phyloP scores from a whole-genome alignment of 805 yeast genomes.

The Danielia reshetovae region DNA sequence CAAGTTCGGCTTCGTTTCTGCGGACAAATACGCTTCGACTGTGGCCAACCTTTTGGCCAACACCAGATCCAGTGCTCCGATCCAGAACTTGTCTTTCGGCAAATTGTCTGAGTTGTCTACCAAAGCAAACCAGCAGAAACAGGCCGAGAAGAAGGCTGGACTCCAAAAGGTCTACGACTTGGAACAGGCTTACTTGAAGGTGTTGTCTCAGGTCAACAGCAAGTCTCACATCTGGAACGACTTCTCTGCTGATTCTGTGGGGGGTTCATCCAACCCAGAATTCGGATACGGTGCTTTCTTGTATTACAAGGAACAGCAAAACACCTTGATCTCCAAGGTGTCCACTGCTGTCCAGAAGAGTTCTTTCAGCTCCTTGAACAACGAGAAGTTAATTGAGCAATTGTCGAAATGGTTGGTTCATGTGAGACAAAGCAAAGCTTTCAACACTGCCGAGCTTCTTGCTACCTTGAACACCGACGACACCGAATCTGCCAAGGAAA shows the following conservation, averaged over 20 bases:
- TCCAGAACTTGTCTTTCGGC: slow-evolving; percentile 64
- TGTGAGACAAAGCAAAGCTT: slow-evolving; percentile 35
- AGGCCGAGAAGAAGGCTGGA: slow-evolving; percentile 28
- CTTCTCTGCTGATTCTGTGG: slow-evolving; percentile 42
- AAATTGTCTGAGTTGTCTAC: slow-evolving; percentile 27
- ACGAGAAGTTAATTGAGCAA: slow-evolving; percentile 47
- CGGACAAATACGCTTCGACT: slow-evolving; percentile 37
- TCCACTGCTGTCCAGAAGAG: slow-evolving; percentile 44
- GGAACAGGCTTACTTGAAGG: slow-evolving; percentile 74
- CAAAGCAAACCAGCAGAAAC: slow-evolving; percentile 22
- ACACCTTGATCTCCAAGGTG: slow-evolving; percentile 42
- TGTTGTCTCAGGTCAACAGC: slow-evolving; percentile 63
- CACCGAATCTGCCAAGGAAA: slow-evolving; percentile 38
- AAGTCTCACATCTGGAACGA: slow-evolving; percentile 62
- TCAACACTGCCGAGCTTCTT: slow-evolving; percentile 29
- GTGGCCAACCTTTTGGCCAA: slow-evolving; percentile 50
- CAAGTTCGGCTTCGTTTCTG: slow-evolving; percentile 48
- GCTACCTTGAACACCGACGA: slow-evolving; percentile 37
- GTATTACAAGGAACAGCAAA: slow-evolving; percentile 49
- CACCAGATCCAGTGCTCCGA: slow-evolving; percentile 48
- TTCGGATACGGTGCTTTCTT: slow-evolving; percentile 80
- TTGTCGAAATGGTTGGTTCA: slow-evolving; percentile 70
- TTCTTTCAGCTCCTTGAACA: slow-evolving; percentile 40
- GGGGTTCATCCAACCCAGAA: slow-evolving; percentile 63
- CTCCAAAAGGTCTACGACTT: slow-evolving; percentile 46